These are phyloP conservation scores for Tetrapyrgos nigripes DNA, from an alignment of 1,284 basidiomycete species.

Conservation along the genomic window DNA sequence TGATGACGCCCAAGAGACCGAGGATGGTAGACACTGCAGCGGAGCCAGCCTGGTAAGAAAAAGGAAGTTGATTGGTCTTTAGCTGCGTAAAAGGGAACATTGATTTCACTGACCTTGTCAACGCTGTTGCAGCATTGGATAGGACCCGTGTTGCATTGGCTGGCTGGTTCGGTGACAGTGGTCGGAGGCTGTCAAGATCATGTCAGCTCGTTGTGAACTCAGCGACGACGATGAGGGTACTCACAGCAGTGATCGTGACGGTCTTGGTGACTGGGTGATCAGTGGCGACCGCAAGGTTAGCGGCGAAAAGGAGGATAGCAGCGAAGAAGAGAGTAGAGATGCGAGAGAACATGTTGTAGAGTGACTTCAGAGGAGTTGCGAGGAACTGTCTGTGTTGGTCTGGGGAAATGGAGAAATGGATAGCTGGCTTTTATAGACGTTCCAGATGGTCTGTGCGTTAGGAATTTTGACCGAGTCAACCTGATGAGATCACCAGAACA, in stretches of 20 bases:
- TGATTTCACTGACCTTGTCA: too few relatives aligned
- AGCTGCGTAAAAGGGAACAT: slow-evolving; percentile 39
- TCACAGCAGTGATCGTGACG: slow-evolving; percentile 14
- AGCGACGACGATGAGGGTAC: not conserved
- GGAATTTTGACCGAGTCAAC: too few relatives aligned
- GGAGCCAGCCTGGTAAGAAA: slow-evolving; percentile 18
- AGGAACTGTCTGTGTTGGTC: not conserved
- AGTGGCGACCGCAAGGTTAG: slow-evolving; percentile 31
- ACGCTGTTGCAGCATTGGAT: too few relatives aligned
- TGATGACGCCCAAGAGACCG: slow-evolving; percentile 9
- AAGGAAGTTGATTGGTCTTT: slow-evolving; percentile 13
- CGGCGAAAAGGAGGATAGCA: slow-evolving; percentile 27
- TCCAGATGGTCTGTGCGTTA: not conserved
- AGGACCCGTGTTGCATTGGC: slow-evolving; percentile 34
- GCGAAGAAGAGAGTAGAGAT: slow-evolving; percentile 27
- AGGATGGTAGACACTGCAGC: slow-evolving; percentile 12
- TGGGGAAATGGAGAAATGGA: not conserved
- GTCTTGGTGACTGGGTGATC: slow-evolving; percentile 20
- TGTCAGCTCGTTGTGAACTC: not conserved
- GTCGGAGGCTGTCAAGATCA: not conserved
- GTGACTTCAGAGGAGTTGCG: not conserved
- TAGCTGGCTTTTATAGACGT: not conserved
- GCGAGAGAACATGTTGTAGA: slow-evolving; percentile 32
- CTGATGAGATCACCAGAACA: too few relatives aligned
- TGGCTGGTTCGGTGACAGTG: slow-evolving; percentile 11